Evolutionary conservation across 106 monocot genomes (phyloP).

Genomic region (Acanthochlamys bracteata): DNA sequence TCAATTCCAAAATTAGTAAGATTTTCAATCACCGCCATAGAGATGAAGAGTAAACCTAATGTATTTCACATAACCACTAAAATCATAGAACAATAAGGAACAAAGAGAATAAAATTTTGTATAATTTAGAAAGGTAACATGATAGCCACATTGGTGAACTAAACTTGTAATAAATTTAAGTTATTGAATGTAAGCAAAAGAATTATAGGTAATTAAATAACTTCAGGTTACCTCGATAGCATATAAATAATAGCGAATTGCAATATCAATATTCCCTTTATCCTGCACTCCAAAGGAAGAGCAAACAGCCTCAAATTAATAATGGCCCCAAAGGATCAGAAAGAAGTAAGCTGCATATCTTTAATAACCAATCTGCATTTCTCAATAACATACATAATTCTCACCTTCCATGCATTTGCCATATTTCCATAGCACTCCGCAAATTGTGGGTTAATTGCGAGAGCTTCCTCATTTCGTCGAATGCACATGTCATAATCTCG

Average conservation of each 20-base stretch:
- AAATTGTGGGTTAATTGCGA: conserved; percentile 71
- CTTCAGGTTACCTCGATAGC: conserved; percentile 78
- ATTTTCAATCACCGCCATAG: too few relatives aligned
- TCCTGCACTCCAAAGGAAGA: conserved; percentile 51
- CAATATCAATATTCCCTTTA: conserved; percentile 88
- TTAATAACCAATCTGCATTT: neutral
- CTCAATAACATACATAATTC: neutral
- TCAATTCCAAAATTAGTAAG: too few relatives aligned
- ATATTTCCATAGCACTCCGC: conserved; percentile 98
- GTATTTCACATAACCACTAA: too few relatives aligned
- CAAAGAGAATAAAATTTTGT: too few relatives aligned
- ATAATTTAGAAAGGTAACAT: too few relatives aligned
- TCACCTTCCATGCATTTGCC: conserved; percentile 99
- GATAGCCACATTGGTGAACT: too few relatives aligned
- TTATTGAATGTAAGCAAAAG: too few relatives aligned
- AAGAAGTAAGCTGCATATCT: neutral
- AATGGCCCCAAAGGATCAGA: neutral
- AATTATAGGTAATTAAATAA: too few relatives aligned
- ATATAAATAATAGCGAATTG: conserved; percentile 70
- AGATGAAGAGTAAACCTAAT: too few relatives aligned
- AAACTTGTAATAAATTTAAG: too few relatives aligned
- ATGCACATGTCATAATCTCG: conserved; percentile 94
- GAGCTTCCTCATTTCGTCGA: conserved; percentile 85
- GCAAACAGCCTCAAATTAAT: neutral
- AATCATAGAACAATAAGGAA: too few relatives aligned